Evolutionary conservation across 1,284 basidiomycete species (phyloP), one percentile per base, ranked within the genome.

Genomic region (Sutorius eximius): DNA sequence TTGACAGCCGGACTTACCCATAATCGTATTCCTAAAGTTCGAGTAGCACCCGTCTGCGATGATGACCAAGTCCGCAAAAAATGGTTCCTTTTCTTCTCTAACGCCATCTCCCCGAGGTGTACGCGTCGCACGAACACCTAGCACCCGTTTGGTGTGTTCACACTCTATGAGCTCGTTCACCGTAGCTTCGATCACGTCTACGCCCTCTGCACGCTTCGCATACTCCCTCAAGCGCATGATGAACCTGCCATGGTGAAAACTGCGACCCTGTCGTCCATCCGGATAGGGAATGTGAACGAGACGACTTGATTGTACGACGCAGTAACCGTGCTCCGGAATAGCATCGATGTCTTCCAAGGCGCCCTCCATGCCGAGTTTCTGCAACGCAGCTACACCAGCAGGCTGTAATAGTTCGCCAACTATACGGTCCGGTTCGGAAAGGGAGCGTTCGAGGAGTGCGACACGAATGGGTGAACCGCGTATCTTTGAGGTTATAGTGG

Each of bases 331-430:
- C 12, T 88, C 89, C 0, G 86, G 86, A 15, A 95, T 81, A 1
- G 95, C 88, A 70, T 95, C 96, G 54, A 99, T 97, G 20, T 82
- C 87, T 32, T 96, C 89, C 44, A 98, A 75, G 55, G 83, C 84
- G 6, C 76, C 76, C 50, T 85, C 83, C 63, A 99, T 73, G 2
- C 94, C 95, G 18, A 99, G 83, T 52, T 82, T 75, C 57, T 83
- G 74, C 46, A 99, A 76, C 0, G 93, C 87, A 4, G 80, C 77
- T 20, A 95, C 87, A 6, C 97, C 97, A 1, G 91, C 95, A 0
- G 97, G 97, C 68, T 99, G 96, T 20, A 99, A 78, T 1, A 99
- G 85, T 73, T 99, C 97, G 36, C 97, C 96, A 37, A 99, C 96
- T 63, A 99, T 98, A 24, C 96, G 84, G 78, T 98, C 94, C 0